Base-by-base conservation (phyloP, 257 asterid genomes). In the Phtheirospermum japonicum region DNA sequence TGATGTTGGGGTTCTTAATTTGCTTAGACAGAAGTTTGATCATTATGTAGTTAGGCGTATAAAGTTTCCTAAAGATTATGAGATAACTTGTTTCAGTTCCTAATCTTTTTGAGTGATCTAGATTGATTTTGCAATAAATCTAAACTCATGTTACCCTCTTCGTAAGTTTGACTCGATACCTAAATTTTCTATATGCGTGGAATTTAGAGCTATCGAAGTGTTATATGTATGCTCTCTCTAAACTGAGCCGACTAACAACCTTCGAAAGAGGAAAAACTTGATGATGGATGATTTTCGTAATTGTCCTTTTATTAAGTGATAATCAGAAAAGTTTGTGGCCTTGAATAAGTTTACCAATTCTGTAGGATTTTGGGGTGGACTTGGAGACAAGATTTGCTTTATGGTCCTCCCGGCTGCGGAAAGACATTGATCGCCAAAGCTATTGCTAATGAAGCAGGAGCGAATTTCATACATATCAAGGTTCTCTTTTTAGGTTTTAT, bases 311-410 rank as follows among this genome's bases (percentile, higher is more conserved):
- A 45, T 53, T 42, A 19, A 46, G 45, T 37, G 46, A 34, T 59
- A 63, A 32, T 51, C 20, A 13, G 37, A 32, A 10, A 31, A n/a
- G n/a, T n/a, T n/a, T n/a, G n/a, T n/a, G n/a, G n/a, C n/a, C n/a
- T n/a, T n/a, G n/a, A n/a, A n/a, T 33, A 32, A 57, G 39, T 58
- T 48, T 66, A 54, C 34, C 20, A 13, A 42, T 40, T 82, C n/a
- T 74, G 73, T 79, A 90, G 97, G 75, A 76, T 31, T 80, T 82
- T 59, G 95, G 89, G 36, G 72, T 79, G 63, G 76, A 79, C 58
- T 36, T 75, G 48, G 96, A 79, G 63, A 80, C 88, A 7, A n/a
- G n/a, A n/a, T n/a, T n/a, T n/a, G n/a, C n/a, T n/a, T n/a, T n/a
- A n/a, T n/a, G n/a, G n/a, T n/a, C n/a, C n/a, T n/a, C n/a, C n/a